These are phyloP conservation scores for Jaltomata sinuosa DNA, from an alignment of 257 asterid species.

Conservation along the genomic window DNA sequence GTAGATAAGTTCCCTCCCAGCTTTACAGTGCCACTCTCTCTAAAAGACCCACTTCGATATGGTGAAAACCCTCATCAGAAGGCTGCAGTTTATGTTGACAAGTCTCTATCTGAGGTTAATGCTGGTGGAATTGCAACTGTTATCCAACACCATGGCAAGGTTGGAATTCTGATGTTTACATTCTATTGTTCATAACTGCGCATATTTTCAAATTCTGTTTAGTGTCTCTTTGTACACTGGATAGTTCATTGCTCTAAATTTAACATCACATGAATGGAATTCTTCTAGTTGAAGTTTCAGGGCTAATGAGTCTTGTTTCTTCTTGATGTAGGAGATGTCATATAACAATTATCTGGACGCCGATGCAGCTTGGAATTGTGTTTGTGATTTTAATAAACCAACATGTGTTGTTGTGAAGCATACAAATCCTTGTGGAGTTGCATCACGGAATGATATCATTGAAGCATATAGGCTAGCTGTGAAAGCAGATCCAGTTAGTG, in stretches of 20 bases:
- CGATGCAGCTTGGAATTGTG: constrained; percentile 99
- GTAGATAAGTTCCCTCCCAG: constrained; percentile 77
- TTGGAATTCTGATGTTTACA: constrained; percentile 5
- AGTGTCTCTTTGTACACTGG: neutral
- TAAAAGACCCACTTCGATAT: constrained; percentile 76
- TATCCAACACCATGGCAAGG: constrained; percentile 94
- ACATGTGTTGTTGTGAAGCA: constrained; percentile 95
- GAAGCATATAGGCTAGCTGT: constrained; percentile 96
- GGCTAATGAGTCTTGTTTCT: neutral
- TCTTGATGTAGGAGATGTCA: constrained; percentile 78
- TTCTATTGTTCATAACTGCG: neutral
- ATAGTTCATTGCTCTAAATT: neutral
- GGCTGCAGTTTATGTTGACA: constrained; percentile 89
- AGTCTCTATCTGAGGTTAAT: constrained; percentile 87
- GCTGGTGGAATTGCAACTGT: constrained; percentile 96
- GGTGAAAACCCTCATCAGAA: constrained; percentile 99
- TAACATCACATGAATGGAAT: neutral
- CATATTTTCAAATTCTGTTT: neutral
- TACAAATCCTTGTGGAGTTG: constrained; percentile 98
- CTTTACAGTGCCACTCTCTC: constrained; percentile 68
- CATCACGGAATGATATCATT: constrained; percentile 68
- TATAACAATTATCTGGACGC: constrained; percentile 89
- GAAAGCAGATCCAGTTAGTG: constrained; percentile 95
- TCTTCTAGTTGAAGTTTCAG: neutral
- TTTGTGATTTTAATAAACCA: constrained; percentile 77